Conservation (phyloP, 1,284 basidiomycete genomes). For the Sparassis latifolia region DNA sequence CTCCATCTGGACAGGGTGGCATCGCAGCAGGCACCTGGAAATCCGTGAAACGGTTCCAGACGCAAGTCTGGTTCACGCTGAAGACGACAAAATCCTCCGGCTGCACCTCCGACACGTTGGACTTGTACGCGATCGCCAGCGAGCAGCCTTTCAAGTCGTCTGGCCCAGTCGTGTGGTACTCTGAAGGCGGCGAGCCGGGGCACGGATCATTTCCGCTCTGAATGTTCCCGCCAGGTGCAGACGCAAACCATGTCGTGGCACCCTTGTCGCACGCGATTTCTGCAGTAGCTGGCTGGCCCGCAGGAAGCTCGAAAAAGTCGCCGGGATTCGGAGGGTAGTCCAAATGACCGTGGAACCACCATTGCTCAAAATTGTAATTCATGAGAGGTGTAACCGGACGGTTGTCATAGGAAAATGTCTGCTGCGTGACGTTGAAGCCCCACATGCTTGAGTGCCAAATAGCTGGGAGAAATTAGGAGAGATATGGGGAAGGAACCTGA, state of each 20-base stretch:
- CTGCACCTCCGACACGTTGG: slow-evolving; percentile 44
- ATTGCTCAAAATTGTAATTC: slow-evolving; percentile 50
- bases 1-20: slow-evolving; percentile 58
- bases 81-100: slow-evolving; percentile 70
- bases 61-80: slow-evolving; percentile 69
- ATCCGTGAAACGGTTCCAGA: slow-evolving; percentile 60
- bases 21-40: slow-evolving; percentile 64
- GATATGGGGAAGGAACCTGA: neutral
- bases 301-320: slow-evolving; percentile 55
- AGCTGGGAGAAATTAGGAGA: slow-evolving; percentile 12
- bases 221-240: slow-evolving; percentile 43
- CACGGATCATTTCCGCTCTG: slow-evolving; percentile 44
- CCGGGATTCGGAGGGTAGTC: slow-evolving; percentile 48
- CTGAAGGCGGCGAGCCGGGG: slow-evolving; percentile 36
- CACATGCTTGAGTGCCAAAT: slow-evolving; percentile 32
- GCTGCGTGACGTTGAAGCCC: slow-evolving; percentile 52
- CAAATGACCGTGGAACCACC: slow-evolving; percentile 71
- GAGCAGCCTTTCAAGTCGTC: slow-evolving; percentile 60
- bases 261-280: slow-evolving; percentile 56
- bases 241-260: slow-evolving; percentile 47
- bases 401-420: slow-evolving; percentile 43
- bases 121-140: slow-evolving; percentile 69
- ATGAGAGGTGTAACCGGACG: slow-evolving; percentile 29
- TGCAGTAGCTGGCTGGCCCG: slow-evolving; percentile 44
- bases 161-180: slow-evolving; percentile 50